Evolutionary conservation across 208 protist species (phyloP).

Genomic region (Angomonas desouzai): DNA sequence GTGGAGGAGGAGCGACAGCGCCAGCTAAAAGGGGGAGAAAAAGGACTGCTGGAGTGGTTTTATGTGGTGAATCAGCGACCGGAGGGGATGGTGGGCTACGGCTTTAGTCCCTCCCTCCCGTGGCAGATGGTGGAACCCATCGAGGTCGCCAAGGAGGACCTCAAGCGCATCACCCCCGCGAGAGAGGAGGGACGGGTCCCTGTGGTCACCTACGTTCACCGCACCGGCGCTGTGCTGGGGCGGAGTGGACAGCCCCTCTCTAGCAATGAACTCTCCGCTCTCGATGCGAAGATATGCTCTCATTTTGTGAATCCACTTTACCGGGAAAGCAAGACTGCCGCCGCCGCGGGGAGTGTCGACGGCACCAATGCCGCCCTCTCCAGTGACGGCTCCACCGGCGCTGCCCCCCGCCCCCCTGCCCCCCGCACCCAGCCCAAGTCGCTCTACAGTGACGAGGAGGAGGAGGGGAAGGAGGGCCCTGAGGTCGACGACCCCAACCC

Average conservation of each 20-base stretch:
- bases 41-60: slow-evolving; percentile 2
- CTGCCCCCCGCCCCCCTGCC: background rate
- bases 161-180: slow-evolving; percentile 48
- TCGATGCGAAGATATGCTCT: slow-evolving; percentile 53
- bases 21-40: slow-evolving; percentile 18
- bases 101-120: slow-evolving; percentile 72
- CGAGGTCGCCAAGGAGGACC: slow-evolving; percentile 32
- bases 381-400: background rate
- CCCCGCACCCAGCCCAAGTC: background rate
- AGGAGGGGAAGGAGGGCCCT: background rate
- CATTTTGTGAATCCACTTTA: slow-evolving; percentile 32
- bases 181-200: slow-evolving; percentile 83
- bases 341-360: background rate
- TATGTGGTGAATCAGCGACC: slow-evolving; percentile 7
- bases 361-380: background rate
- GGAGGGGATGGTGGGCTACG: slow-evolving; percentile 19
- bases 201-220: slow-evolving; percentile 75
- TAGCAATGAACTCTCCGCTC: slow-evolving; percentile 25
- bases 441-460: slow-evolving; percentile 8
- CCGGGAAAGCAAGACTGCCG: too few relatives aligned
- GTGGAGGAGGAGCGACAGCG: slow-evolving; percentile 43
- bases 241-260: slow-evolving; percentile 83
- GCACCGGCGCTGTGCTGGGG: slow-evolving; percentile 56
- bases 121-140: slow-evolving; percentile 50
- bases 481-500: background rate